Base-by-base conservation (phyloP, 805 yeast genomes). In the Spathaspora boniae region DNA sequence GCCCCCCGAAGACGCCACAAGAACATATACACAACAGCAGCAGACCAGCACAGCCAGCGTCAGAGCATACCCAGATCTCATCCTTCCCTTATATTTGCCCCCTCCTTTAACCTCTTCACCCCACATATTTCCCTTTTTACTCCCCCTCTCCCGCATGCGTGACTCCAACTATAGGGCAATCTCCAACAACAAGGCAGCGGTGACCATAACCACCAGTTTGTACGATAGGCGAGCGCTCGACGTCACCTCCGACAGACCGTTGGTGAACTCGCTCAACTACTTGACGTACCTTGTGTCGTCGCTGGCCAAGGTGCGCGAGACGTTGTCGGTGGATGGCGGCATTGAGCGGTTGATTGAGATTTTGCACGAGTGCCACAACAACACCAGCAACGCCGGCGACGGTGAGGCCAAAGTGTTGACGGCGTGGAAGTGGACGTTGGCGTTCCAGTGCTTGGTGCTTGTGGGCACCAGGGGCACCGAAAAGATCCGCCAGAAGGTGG, bases 341-440 rank as follows among this genome's bases (percentile, higher is more conserved):
- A 64, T 93, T 26, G 96, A 87, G 54, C 68, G 98, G 34, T 69
- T 91, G 35, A 86, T 91, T 25, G 82, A 82, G 37, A 91, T 91
- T 21, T 64, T 91, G 36, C 85, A 86, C 53, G 94, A 84, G 48
- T 89, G 96, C 53, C 78, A 75, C 43, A 60, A 60, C 45, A 45
- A 56, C 29, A 53, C 60, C 5, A 58, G 49, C 40, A 55, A 50
- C 40, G 54, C 60, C 20, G 56, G 60, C 43, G 60, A 59, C 41
- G 53, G 57, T 32, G 73, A 68, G 38, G 58, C 53, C 43, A 68
- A 64, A 41, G 72, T 80, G 17, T 67, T 86, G 44, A 69, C 83
- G n/a, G 89, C 95, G 0, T 91, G 96, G 96, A 91, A 91, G 63
- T 91, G 98, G 98, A 86, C 95, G 5, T 65, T 91, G 36, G 86